Percentiles rank a stretch among this genome's conserved stretches.
Conservation (phyloP, 1,284 basidiomycete genomes). For the Inonotus obliquus region DNA sequence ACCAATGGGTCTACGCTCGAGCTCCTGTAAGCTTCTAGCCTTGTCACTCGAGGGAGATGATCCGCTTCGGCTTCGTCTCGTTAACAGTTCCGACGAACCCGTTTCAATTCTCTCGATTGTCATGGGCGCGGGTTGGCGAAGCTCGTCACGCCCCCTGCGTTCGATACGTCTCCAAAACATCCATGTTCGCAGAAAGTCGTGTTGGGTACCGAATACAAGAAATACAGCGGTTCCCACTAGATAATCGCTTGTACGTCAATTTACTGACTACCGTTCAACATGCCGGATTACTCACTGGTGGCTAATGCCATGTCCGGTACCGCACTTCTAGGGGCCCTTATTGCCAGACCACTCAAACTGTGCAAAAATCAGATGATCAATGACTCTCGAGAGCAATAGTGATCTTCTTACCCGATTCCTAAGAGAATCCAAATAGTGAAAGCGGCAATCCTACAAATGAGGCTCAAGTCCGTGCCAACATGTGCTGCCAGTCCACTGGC, state of each 20-base stretch:
- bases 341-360: slow-evolving; percentile 40
- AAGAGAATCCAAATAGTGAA: slow-evolving; percentile 40
- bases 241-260: neutral
- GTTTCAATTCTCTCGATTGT: neutral
- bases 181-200: slow-evolving; percentile 37
- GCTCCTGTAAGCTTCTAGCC: neutral
- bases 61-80: neutral
- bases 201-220: slow-evolving; percentile 42
- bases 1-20: neutral
- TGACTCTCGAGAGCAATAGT: neutral
- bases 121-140: neutral
- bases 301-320: slow-evolving; percentile 42
- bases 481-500: slow-evolving; percentile 25
- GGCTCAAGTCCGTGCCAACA: slow-evolving; percentile 34
- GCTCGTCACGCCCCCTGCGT: slow-evolving; percentile 3
- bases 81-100: neutral
- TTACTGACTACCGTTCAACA: neutral
- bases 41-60: neutral
- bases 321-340: slow-evolving; percentile 38
- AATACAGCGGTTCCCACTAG: slow-evolving; percentile 39
- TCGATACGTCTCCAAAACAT: slow-evolving; percentile 32
- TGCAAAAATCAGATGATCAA: neutral
- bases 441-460: slow-evolving; percentile 38
- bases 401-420: slow-evolving; percentile 34
- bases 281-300: slow-evolving; percentile 31